Conservation (phyloP, 2,329 filamentous ascomycete species). For the Trichoderma aggressivum region DNA sequence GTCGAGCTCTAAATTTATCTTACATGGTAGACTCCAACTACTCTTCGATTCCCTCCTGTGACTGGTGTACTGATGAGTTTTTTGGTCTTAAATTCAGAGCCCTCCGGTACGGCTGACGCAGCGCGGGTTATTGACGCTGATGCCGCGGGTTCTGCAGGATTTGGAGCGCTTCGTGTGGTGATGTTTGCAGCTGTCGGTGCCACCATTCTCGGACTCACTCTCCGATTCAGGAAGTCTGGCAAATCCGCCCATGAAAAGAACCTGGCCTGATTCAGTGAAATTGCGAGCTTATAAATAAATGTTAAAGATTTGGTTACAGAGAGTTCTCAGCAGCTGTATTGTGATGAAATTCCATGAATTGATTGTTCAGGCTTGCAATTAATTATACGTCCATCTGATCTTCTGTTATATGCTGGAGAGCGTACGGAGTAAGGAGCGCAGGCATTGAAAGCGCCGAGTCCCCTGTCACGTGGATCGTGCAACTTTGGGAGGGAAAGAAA, state of each 20-base stretch:
- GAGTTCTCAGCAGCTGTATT: not conserved
- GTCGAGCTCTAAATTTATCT: conserved; percentile 68
- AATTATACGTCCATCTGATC: not conserved
- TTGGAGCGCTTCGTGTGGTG: conserved; percentile 47
- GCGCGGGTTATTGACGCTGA: not conserved
- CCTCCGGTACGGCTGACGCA: conserved; percentile 26
- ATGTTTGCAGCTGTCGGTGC: conserved; percentile 48
- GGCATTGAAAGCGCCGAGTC: not conserved
- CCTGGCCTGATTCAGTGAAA: conserved; percentile 33
- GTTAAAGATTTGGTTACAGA: not conserved
- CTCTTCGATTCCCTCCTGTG: conserved; percentile 24
- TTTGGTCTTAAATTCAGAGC: conserved; percentile 29
- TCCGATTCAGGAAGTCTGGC: conserved; percentile 39
- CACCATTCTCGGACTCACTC: conserved; percentile 41
- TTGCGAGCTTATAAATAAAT: not conserved
- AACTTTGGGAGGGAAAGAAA: not conserved
- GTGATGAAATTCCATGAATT: not conserved
- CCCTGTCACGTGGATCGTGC: conserved; percentile 5
- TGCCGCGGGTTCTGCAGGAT: conserved; percentile 26
- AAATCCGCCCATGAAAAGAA: conserved; percentile 42
- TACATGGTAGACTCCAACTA: conserved; percentile 21
- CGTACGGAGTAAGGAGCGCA: not conserved
- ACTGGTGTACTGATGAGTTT: conserved; percentile 34
- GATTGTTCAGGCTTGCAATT: not conserved
- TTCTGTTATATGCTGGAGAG: not conserved